These are phyloP conservation scores for Auxenochlorella pyrenoidosa DNA, from an alignment of 139 green algal species.

Conservation along the genomic window DNA sequence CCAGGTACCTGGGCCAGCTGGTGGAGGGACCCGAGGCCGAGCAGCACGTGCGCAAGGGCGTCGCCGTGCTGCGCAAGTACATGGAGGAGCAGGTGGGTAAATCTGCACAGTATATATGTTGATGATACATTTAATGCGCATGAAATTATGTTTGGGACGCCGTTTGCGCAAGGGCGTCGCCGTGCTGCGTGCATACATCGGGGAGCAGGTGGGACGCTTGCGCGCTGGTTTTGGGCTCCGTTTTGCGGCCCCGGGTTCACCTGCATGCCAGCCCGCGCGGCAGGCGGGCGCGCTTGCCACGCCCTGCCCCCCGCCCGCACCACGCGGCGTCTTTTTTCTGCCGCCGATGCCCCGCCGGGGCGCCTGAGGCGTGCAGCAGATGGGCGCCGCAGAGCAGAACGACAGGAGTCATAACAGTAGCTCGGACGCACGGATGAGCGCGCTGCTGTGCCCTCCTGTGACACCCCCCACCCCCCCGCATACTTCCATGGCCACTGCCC, in stretches of 20 bases:
- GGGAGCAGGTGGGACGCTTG: too few relatives aligned
- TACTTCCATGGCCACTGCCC: background rate
- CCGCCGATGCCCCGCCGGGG: constrained; percentile 8
- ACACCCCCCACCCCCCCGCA: background rate
- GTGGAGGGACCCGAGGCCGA: constrained; percentile 47
- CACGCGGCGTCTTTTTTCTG: constrained; percentile 30
- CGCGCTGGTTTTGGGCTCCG: too few relatives aligned
- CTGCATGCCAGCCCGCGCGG: too few relatives aligned
- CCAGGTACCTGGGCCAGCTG: constrained; percentile 85
- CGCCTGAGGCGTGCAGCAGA: constrained; percentile 24
- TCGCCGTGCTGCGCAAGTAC: constrained; percentile 58
- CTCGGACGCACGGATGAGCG: background rate
- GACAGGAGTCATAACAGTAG: constrained; percentile 2
- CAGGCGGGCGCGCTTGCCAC: background rate
- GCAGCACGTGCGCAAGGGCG: constrained; percentile 35
- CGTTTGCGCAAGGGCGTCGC: too few relatives aligned
- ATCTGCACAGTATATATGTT: too few relatives aligned
- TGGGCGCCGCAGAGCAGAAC: constrained; percentile 20
- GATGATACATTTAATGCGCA: too few relatives aligned
- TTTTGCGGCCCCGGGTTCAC: too few relatives aligned
- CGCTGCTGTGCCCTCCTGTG: constrained; percentile 23
- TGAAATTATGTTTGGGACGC: too few relatives aligned
- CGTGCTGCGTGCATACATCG: too few relatives aligned
- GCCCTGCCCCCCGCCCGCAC: too few relatives aligned
- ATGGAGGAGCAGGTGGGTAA: constrained; percentile 32